phyloP scores from a whole-genome alignment of 2,329 filamentous ascomycete species.

The Hypoxylon sp. region DNA sequence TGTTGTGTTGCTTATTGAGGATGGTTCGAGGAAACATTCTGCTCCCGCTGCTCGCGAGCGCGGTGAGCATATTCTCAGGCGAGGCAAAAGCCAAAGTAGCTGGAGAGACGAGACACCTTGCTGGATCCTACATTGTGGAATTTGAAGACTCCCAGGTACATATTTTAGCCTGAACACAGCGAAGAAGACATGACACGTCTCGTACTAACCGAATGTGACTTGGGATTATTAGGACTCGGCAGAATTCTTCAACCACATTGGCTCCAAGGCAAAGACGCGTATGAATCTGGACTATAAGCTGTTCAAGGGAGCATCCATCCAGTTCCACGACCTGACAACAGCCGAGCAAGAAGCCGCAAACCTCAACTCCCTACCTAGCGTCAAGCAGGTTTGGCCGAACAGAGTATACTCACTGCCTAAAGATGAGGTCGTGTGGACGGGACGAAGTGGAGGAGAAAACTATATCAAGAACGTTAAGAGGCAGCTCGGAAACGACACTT shows the following conservation, averaged over 20 bases:
- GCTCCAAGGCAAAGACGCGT: conserved; percentile 53
- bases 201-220: conserved; percentile 14
- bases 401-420: conserved; percentile 55
- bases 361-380: conserved; percentile 53
- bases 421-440: conserved; percentile 56
- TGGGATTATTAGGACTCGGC: conserved; percentile 51
- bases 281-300: conserved; percentile 60
- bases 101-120: conserved; percentile 45
- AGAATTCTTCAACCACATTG: conserved; percentile 51
- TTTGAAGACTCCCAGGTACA: conserved; percentile 58
- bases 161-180: conserved; percentile 44
- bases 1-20: conserved; percentile 13
- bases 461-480: conserved; percentile 46
- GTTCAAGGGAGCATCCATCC: conserved; percentile 64
- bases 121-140: conserved; percentile 63
- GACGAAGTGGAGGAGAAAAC: conserved; percentile 42
- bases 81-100: conserved; percentile 39
- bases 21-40: conserved; percentile 43
- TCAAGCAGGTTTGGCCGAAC: conserved; percentile 61
- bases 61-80: conserved; percentile 34
- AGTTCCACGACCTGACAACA: conserved; percentile 57
- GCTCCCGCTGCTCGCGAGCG: conserved; percentile 42
- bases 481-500: conserved; percentile 50
- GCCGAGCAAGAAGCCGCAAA: conserved; percentile 54
- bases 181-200: neutral